phyloP scores from a whole-genome alignment of 148 eudicot genomes.

The Cornus controversa region DNA sequence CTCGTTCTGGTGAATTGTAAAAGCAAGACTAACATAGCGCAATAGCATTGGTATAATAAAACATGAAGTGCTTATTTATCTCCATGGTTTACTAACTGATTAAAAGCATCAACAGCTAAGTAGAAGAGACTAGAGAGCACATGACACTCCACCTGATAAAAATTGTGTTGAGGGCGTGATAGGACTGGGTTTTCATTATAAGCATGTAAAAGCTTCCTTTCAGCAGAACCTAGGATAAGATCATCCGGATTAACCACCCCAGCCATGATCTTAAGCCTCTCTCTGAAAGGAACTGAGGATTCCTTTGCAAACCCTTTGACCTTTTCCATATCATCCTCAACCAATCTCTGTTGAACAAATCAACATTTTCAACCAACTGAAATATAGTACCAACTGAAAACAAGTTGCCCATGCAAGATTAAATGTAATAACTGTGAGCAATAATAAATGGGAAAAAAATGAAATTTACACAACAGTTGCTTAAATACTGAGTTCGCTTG shows the following conservation, averaged over 20 bases:
- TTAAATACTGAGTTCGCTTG: not conserved
- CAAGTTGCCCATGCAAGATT: not conserved
- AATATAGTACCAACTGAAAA: not conserved
- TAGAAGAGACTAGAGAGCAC: not conserved
- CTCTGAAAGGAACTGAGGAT: slow-evolving; percentile 57
- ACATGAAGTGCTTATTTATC: not conserved
- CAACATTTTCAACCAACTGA: not conserved
- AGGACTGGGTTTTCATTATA: slow-evolving; percentile 95
- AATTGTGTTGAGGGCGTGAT: slow-evolving; percentile 93
- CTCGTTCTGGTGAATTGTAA: not conserved
- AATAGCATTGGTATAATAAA: too few relatives aligned
- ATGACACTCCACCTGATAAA: slow-evolving; percentile 52
- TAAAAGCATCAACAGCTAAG: not conserved
- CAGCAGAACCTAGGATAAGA: slow-evolving; percentile 59
- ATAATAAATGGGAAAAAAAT: not conserved
- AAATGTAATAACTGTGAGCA: not conserved
- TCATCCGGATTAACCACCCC: slow-evolving; percentile 83
- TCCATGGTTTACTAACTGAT: not conserved
- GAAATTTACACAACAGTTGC: not conserved
- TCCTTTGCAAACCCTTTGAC: slow-evolving; percentile 77
- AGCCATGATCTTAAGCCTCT: slow-evolving; percentile 78
- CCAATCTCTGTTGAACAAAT: slow-evolving; percentile 51
- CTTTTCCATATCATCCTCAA: slow-evolving; percentile 79
- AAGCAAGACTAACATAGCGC: not conserved
- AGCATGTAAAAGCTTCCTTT: slow-evolving; percentile 68